These are phyloP conservation scores for Colletotrichum sublineola DNA, from an alignment of 2,329 filamentous ascomycete species.

Conservation along the genomic window DNA sequence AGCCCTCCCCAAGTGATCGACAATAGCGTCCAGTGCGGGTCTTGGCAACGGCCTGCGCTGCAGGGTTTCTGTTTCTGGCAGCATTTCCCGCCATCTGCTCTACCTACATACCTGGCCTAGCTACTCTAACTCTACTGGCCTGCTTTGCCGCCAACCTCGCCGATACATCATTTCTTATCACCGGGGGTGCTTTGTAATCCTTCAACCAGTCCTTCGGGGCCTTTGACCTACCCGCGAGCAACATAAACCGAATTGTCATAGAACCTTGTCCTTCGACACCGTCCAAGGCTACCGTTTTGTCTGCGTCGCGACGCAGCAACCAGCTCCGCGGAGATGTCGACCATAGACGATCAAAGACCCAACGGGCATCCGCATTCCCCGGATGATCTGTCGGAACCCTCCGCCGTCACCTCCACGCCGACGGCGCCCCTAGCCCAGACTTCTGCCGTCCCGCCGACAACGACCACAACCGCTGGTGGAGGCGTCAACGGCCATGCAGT, in stretches of 20 bases:
- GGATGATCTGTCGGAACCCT: constrained; percentile 1
- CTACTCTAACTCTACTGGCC: neutral
- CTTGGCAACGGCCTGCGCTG: constrained; percentile 39
- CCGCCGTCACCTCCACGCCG: constrained; percentile 26
- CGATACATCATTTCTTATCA: neutral
- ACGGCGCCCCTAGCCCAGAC: neutral
- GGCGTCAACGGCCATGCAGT: neutral
- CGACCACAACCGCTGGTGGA: neutral
- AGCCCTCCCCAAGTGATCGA: constrained; percentile 30
- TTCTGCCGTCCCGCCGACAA: neutral
- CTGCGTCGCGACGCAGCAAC: neutral
- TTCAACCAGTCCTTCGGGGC: neutral
- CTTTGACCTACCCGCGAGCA: neutral
- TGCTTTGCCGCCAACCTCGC: constrained; percentile 7
- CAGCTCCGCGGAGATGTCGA: constrained; percentile 15
- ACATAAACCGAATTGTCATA: constrained; percentile 5
- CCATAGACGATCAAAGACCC: constrained; percentile 34
- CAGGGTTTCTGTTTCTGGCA: constrained; percentile 24
- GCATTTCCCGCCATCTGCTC: constrained; percentile 28
- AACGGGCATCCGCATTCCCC: constrained; percentile 32
- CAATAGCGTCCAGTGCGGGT: neutral
- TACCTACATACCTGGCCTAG: neutral
- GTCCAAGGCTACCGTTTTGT: neutral
- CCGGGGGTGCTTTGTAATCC: neutral
- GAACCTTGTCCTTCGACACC: neutral